Percentiles rank a stretch among this genome's conserved stretches.
These are phyloP conservation scores for Ambrosia artemisiifolia DNA, from an alignment of 129 eudicot species.

Conservation along the genomic window DNA sequence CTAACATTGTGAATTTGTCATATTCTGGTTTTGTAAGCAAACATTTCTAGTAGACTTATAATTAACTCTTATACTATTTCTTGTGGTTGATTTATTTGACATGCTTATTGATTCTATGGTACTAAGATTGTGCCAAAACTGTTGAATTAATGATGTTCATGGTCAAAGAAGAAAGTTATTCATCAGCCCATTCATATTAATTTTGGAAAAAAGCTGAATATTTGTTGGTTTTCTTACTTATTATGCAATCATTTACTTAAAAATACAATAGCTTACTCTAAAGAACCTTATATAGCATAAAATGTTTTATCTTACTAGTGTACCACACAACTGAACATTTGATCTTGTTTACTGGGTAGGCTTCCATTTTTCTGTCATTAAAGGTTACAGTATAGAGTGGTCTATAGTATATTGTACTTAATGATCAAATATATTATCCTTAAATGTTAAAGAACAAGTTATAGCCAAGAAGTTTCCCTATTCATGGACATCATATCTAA, in stretches of 20 bases:
- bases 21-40: background rate
- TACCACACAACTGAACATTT: background rate
- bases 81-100: background rate
- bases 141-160: background rate
- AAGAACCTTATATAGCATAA: background rate
- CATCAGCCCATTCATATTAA: background rate
- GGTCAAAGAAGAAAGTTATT: background rate
- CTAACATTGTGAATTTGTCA: background rate
- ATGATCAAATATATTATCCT: background rate
- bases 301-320: conserved; percentile 1
- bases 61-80: background rate
- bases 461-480: background rate
- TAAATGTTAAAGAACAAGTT: background rate
- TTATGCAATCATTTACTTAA: conserved; percentile 2
- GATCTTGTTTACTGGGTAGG: background rate
- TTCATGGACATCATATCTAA: background rate
- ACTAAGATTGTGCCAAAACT: background rate
- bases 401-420: background rate
- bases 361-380: background rate
- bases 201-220: background rate
- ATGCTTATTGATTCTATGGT: background rate
- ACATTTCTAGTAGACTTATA: background rate
- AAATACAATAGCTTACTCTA: background rate
- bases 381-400: background rate
- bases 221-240: background rate